Percentiles rank a stretch among this genome's conserved stretches.
Conservation (phyloP, 2,329 filamentous ascomycete genomes). For the Neopestalotiopsis rosae region DNA sequence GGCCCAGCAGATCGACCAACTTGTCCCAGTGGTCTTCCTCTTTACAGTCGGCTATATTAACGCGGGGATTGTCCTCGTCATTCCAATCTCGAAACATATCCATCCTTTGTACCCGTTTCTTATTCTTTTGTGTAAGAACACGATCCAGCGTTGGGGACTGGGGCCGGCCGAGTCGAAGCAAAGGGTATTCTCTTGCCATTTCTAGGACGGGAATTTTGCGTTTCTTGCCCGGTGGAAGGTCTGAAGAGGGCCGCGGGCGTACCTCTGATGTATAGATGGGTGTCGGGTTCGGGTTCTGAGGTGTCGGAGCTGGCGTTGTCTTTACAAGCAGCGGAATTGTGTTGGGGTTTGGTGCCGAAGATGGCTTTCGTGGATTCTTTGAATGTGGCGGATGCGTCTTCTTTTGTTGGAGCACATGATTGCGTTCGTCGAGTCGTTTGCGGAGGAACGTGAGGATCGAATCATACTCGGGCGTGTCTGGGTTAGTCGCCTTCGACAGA, state of each 20-base stretch:
- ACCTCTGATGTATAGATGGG: conserved; percentile 51
- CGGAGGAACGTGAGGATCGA: conserved; percentile 48
- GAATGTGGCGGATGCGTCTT: conserved; percentile 23
- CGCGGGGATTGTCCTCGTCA: conserved; percentile 35
- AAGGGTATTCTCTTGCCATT: conserved; percentile 61
- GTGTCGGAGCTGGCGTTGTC: conserved; percentile 34
- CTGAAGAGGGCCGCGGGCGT: conserved; percentile 53
- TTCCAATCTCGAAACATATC: conserved; percentile 43
- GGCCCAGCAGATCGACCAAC: conserved; percentile 18
- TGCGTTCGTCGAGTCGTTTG: conserved; percentile 39
- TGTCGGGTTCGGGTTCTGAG: conserved; percentile 39
- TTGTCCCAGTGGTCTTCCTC: conserved; percentile 53
- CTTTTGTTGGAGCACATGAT: conserved; percentile 29
- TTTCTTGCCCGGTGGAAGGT: conserved; percentile 50
- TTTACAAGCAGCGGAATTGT: conserved; percentile 38
- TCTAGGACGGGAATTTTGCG: conserved; percentile 66
- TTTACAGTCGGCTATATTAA: conserved; percentile 29
- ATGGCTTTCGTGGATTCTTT: conserved; percentile 23
- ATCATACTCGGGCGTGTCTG: conserved; percentile 39
- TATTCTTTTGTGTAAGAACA: conserved; percentile 59
- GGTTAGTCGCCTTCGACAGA: conserved; percentile 23
- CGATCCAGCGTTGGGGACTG: conserved; percentile 65
- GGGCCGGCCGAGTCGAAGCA: conserved; percentile 70
- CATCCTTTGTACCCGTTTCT: conserved; percentile 47
- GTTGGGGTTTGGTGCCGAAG: conserved; percentile 25